phyloP scores from a whole-genome alignment of 1,284 basidiomycete genomes.

The Ustilago cynodontis region DNA sequence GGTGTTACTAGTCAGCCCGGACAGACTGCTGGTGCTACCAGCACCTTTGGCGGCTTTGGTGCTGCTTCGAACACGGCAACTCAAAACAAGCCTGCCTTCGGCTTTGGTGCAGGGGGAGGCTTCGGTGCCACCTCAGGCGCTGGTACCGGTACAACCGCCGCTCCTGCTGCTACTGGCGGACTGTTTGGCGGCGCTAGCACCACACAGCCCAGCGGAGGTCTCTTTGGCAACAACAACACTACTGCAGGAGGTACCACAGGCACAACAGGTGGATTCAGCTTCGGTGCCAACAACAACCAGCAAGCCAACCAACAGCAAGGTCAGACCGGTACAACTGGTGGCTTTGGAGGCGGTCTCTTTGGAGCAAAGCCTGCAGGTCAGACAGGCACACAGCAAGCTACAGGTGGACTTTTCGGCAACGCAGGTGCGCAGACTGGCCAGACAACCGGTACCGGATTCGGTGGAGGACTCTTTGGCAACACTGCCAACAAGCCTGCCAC shows the following conservation, averaged over 20 bases:
- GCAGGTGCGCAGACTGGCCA: slow-evolving; percentile 60
- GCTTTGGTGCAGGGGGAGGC: slow-evolving; percentile 55
- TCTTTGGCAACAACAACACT: slow-evolving; percentile 42
- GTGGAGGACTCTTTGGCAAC: slow-evolving; percentile 70
- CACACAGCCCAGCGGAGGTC: slow-evolving; percentile 52
- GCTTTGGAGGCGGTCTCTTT: slow-evolving; percentile 64
- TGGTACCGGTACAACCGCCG: slow-evolving; percentile 44
- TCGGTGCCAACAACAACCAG: slow-evolving; percentile 47
- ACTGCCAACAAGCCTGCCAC: slow-evolving; percentile 48
- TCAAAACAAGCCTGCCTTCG: slow-evolving; percentile 64
- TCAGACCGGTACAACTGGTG: slow-evolving; percentile 45
- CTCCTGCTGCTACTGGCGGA: slow-evolving; percentile 68
- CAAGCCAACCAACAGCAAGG: slow-evolving; percentile 44
- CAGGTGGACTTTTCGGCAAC: slow-evolving; percentile 69
- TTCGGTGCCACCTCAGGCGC: slow-evolving; percentile 50
- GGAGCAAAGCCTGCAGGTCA: slow-evolving; percentile 63
- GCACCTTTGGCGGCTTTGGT: slow-evolving; percentile 61
- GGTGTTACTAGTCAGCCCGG: slow-evolving; percentile 46
- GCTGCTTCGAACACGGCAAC: slow-evolving; percentile 43
- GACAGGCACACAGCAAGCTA: slow-evolving; percentile 56
- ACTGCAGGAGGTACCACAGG: slow-evolving; percentile 27
- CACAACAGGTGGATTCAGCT: slow-evolving; percentile 52
- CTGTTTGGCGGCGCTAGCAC: slow-evolving; percentile 70
- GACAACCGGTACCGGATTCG: slow-evolving; percentile 53
- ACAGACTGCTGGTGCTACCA: slow-evolving; percentile 53